These are phyloP conservation scores for Arabis hirsuta DNA, from an alignment of 345 rosid species.

Conservation along the genomic window DNA sequence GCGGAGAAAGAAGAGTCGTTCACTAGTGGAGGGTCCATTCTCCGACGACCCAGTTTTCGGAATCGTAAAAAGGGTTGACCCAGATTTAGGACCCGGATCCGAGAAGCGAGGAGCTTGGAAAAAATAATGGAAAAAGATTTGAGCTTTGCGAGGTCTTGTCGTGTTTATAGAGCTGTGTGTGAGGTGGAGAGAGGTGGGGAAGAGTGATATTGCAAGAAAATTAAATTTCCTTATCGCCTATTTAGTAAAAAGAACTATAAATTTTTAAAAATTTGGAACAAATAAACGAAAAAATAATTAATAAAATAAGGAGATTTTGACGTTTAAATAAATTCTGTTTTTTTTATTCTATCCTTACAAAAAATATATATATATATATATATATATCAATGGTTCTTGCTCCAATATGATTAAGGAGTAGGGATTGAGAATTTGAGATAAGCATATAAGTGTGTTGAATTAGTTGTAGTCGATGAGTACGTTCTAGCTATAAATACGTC, in stretches of 20 bases:
- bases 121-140: background rate
- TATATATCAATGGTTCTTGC: no score
- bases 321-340: no score
- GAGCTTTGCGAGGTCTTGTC: conserved; percentile 34
- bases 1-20: conserved; percentile 80
- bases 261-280: no score
- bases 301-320: no score
- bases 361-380: no score
- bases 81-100: conserved; percentile 49
- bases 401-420: no score
- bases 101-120: conserved; percentile 39
- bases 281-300: no score
- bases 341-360: no score
- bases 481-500: background rate
- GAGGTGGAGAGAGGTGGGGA: conserved; percentile 23
- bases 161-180: conserved; percentile 37
- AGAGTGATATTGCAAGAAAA: background rate
- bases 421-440: no score
- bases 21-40: conserved; percentile 87
- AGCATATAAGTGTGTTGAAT: no score
- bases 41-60: conserved; percentile 17
- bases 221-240: no score
- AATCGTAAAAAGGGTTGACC: conserved; percentile 23
- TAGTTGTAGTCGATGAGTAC: background rate
- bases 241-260: no score